Evolutionary conservation across 2,329 filamentous ascomycete species (phyloP).

Genomic region (Beauveria scarabaeidicola): DNA sequence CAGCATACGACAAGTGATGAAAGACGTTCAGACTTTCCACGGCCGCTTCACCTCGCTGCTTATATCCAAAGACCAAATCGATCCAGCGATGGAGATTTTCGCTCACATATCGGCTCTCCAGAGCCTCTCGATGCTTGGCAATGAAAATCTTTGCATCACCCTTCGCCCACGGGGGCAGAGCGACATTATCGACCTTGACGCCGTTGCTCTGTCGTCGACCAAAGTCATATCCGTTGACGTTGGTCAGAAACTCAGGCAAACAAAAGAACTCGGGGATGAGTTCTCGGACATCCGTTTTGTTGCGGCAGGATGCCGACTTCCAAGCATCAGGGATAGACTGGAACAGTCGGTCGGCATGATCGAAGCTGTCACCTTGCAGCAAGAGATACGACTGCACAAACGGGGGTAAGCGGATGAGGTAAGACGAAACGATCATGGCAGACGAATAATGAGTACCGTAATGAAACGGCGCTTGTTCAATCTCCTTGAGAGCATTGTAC

Average conservation of each 20-base stretch:
- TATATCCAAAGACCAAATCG: slow-evolving; percentile 86
- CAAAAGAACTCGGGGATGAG: slow-evolving; percentile 97
- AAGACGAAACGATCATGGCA: slow-evolving; percentile 96
- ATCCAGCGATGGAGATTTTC: slow-evolving; percentile 90
- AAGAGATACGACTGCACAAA: slow-evolving; percentile 94
- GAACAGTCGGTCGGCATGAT: slow-evolving; percentile 91
- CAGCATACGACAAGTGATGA: slow-evolving; percentile 90
- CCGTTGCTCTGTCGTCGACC: slow-evolving; percentile 75
- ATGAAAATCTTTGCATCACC: slow-evolving; percentile 94
- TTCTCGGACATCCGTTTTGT: slow-evolving; percentile 90
- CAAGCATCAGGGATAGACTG: slow-evolving; percentile 88
- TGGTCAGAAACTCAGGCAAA: slow-evolving; percentile 87
- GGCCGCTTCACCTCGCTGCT: slow-evolving; percentile 88
- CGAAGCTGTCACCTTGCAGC: slow-evolving; percentile 90
- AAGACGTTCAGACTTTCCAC: slow-evolving; percentile 91
- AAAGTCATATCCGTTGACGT: slow-evolving; percentile 91
- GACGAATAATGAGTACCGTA: slow-evolving; percentile 99
- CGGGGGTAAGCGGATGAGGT: slow-evolving; percentile 86
- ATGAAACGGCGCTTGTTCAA: slow-evolving; percentile 88
- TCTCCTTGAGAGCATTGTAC: slow-evolving; percentile 82
- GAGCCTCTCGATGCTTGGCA: slow-evolving; percentile 85
- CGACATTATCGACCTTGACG: slow-evolving; percentile 73
- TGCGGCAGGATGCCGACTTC: slow-evolving; percentile 80
- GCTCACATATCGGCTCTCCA: slow-evolving; percentile 90
- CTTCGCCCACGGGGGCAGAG: slow-evolving; percentile 93